Base-by-base conservation (phyloP, 1,139 yeast genomes). In the Hyphopichia pseudoburtonii region DNA sequence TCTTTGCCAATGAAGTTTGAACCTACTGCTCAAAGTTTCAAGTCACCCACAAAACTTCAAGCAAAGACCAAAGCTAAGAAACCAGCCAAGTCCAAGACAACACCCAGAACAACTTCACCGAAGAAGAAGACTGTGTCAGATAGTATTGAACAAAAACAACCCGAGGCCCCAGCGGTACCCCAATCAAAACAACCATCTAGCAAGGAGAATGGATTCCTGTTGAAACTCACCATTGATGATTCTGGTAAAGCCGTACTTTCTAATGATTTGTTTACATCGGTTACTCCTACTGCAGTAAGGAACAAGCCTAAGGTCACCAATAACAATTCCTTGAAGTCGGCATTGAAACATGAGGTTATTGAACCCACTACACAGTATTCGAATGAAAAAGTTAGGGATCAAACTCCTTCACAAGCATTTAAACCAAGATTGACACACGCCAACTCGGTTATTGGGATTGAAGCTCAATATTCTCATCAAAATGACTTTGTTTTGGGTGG, bases 221-320 rank as follows among this genome's bases (percentile, higher is more conserved):
- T 70, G 45, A 59, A 59, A 38, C 54, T 70, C 37, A 66, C 62
- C 46, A 60, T 71, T 33, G 75, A 70, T 44, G 73, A 65, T 41
- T 64, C 60, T 60, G 77, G 76, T n/a, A 67, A 66, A 39, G 76
- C 77, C 1, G 63, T 66, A n/a, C 60, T 66, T 43, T 57, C 62
- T 18, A 54, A 52, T 29, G 62, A 60, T 36, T 45, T 54, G 37
- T 51, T 51, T 30, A 33, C 19, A 23, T n/a, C n/a, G n/a, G n/a
- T n/a, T n/a, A n/a, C n/a, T n/a, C n/a, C n/a, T n/a, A n/a, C n/a
- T n/a, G n/a, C n/a, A n/a, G n/a, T n/a, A n/a, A n/a, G n/a, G n/a
- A n/a, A n/a, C n/a, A n/a, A n/a, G n/a, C n/a, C n/a, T n/a, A n/a
- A n/a, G n/a, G n/a, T n/a, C n/a, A n/a, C n/a, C n/a, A n/a, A n/a